These are phyloP conservation scores for Calonectria ilicicola DNA, from an alignment of 2,329 filamentous ascomycete species.

Conservation along the genomic window DNA sequence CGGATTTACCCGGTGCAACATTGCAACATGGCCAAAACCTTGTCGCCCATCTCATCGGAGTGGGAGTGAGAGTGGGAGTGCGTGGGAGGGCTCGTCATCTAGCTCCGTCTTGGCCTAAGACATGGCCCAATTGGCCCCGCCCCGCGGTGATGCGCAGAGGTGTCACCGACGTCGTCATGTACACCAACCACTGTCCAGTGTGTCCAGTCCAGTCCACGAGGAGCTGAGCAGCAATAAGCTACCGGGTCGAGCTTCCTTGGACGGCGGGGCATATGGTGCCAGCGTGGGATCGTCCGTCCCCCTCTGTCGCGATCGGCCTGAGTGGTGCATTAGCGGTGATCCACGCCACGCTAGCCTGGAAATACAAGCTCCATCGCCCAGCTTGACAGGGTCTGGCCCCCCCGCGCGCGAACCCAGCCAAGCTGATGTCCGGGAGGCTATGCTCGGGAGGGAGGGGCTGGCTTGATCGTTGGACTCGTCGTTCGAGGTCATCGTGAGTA, in stretches of 20 bases:
- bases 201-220: too few relatives aligned
- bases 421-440: slow-evolving; percentile 41
- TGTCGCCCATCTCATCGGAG: not conserved
- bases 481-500: not conserved
- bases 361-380: slow-evolving; percentile 28
- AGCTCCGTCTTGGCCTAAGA: not conserved
- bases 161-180: slow-evolving; percentile 1
- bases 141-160: not conserved
- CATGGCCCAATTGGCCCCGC: not conserved
- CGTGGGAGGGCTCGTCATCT: not conserved
- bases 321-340: slow-evolving; percentile 41
- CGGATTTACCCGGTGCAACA: slow-evolving; percentile 2
- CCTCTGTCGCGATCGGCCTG: slow-evolving; percentile 35
- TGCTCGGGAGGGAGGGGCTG: slow-evolving; percentile 21
- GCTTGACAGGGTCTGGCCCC: slow-evolving; percentile 40
- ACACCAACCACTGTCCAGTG: too few relatives aligned
- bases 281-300: not conserved
- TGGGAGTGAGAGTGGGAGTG: too few relatives aligned
- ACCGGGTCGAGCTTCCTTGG: not conserved
- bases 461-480: not conserved
- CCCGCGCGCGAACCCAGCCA: slow-evolving; percentile 30
- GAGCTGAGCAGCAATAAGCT: not conserved
- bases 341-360: slow-evolving; percentile 34
- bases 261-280: not conserved
- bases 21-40: not conserved